Evolutionary conservation across 2,329 filamentous ascomycete species (phyloP), one percentile per base, ranked within the genome.

Genomic region (Pseudogymnoascus sp.): DNA sequence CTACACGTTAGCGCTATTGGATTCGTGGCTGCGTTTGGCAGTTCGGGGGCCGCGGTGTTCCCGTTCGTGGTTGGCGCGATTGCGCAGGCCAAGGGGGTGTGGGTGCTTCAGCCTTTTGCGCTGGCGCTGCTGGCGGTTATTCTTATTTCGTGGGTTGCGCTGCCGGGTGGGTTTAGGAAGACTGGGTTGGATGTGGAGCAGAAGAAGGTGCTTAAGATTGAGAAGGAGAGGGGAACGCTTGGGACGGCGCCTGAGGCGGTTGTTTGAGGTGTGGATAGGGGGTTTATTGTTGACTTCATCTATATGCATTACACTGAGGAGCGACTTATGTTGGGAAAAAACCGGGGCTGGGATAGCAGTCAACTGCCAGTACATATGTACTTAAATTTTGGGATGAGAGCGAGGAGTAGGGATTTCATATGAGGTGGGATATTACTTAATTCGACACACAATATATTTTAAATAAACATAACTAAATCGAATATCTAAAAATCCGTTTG

Each of bases 1-100:
- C 77, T 91, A 26, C 91, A 96, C 70, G 88, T 95, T 44, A 85
- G 83, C n/a, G 86, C 87, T 0, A 90, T 96, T 66, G 90, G 91
- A 0, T 93, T 96, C 69, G 87, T 88, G 0, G 86, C 89, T 0
- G 90, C 90, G 0, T 86, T 93, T 72, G 91, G 91, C 2, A 87
- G 89, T 0, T 82, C 81, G 1, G 91, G 91, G 0, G 89, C 87
- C 0, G 87, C 89, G 1, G 70, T 86, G 14, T 73, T 90, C 74
- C 80, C 88, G 53, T 78, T 91, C 79, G 82, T 82, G 0, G 84
- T 90, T 0, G 88, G 88, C 2, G 86, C 86, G 2, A 85, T 90
- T 70, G 86, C 88, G 2, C 77, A 83, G 66, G 77, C 73, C 47
- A 80, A 77, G 64, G 83, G 84, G 0, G 83, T 86, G 0, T 71